Base-by-base conservation (phyloP, 164 flowering plant genomes). In the Magnolia kwangsiensis region DNA sequence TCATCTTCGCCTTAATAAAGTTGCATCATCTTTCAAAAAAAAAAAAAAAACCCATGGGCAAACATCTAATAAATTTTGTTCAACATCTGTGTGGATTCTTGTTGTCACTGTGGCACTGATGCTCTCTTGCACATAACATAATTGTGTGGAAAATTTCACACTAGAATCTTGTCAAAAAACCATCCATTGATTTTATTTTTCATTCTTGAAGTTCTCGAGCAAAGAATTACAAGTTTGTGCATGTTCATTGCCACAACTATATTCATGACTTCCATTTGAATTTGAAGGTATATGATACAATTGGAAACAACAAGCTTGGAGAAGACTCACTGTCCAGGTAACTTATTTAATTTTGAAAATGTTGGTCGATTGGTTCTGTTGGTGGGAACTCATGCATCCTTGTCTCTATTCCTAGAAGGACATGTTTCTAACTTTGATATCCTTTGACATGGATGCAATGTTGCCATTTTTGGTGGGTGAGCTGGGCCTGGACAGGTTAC, bases 241-340 rank as follows among this genome's bases (percentile, higher is more conserved):
- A 37, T 0, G 61, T 16, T 55, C 18, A 55, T 11, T 11, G 18
- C 61, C 1, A 11, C 13, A 13, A 55, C 18, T 55, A 55, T 55
- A 16, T 29, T 55, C 45, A 63, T 74, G 68, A 50, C 5, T 73
- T 72, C 63, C 63, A 20, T 82, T 75, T 81, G 63, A 69, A 50
- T 55, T 77, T 80, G 82, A 73, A 96, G 99, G 97, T 92, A 55
- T 90, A 88, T 88, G 98, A 96, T 84, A 90, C 93, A 50, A 86
- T 87, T 83, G 97, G 97, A 76, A 87, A 88, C 84, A 81, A 65
- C 88, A 87, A 83, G 71, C 83, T 77, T 74, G 95, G 88, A 63
- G 98, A 92, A 59, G 94, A 89, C 24, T 81, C 87, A 20, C 50
- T 84, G 72, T 78, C 85, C 76, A 87, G 97, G 98, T 91, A 84